Evolutionary conservation across 2,329 filamentous ascomycete genomes (phyloP), one percentile per base, ranked within the genome.

Genomic region (Aureobasidium musti): DNA sequence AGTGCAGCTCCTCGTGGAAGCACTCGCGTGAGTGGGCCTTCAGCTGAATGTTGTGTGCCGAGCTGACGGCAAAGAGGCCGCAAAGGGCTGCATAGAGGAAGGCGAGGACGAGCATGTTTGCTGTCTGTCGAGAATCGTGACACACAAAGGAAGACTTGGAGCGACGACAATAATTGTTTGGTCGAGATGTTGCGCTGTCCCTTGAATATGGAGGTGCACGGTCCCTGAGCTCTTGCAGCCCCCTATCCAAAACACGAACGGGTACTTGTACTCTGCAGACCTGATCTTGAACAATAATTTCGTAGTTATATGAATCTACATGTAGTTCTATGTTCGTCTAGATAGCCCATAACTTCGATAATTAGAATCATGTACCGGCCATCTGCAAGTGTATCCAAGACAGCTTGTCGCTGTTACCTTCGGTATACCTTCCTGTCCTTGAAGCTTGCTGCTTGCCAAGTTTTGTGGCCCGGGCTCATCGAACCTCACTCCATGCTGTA

Each of bases 21-120:
- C 95, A 99, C 83, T 99, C 95, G 80, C 92, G 87, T 76, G 92
- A 91, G 81, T 99, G 92, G 73, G 93, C 90, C 70, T 89, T 89
- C 75, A 99, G 88, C 79, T 95, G 91, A 80, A 99, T 98, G 83
- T 96, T 98, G 86, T 99, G 95, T 73, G 91, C 92, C 71, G 86
- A 78, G 69, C 86, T 84, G 71, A 88, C 84, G 73, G 87, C 85
- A 73, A 88, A 82, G 76, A 91, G 78, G 74, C 82, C 82, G 71
- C 84, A 83, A 72, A 85, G 78, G 66, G 75, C 75, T 56, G 79
- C 75, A 67, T 82, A 73, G 45, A 79, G 65, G 54, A 74, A 72
- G 49, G 78, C 68, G 54, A 78, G 72, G 45, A 75, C 72, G 67
- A 71, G 70, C 73, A 77, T 75, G 37, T 35, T 45, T 53, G 61